Evolutionary conservation across 1,139 yeast genomes (phyloP).

Genomic region (Saccharomyces hybrid): DNA sequence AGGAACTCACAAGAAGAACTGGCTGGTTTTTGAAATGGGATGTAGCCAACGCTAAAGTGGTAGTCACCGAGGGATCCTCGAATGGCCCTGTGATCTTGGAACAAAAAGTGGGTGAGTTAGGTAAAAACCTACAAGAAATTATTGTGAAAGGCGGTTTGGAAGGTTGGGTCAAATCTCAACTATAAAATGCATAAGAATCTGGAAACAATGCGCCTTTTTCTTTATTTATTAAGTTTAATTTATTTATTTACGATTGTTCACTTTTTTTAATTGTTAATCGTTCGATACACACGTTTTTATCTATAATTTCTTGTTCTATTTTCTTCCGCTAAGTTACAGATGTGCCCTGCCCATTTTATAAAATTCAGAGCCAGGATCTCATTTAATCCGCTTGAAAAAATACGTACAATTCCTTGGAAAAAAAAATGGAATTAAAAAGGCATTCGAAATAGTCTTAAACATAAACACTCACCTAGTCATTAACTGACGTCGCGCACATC

Average conservation of each 20-base stretch:
- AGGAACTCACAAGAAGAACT: slow-evolving; percentile 83
- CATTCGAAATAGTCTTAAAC: not conserved
- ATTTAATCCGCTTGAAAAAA: not conserved
- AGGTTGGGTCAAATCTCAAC: slow-evolving; percentile 90
- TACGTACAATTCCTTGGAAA: not conserved
- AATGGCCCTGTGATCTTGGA: slow-evolving; percentile 56
- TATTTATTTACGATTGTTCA: not conserved
- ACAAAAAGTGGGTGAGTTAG: slow-evolving; percentile 91
- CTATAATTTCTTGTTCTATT: not conserved
- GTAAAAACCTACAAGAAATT: slow-evolving; percentile 90
- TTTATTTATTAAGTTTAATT: not conserved
- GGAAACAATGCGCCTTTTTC: not conserved
- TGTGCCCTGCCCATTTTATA: not conserved
- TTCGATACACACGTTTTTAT: not conserved
- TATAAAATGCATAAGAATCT: slow-evolving; percentile 29
- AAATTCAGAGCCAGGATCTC: not conserved
- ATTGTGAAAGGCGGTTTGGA: slow-evolving; percentile 96
- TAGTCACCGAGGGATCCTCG: slow-evolving; percentile 54
- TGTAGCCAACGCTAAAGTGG: slow-evolving; percentile 73
- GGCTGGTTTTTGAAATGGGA: slow-evolving; percentile 94
- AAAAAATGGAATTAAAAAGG: not conserved
- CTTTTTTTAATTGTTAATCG: not conserved
- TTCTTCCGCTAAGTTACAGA: not conserved
- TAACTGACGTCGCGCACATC: not conserved
- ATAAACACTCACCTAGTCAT: not conserved